Percentiles rank a stretch among this genome's conserved stretches.
Conservation (phyloP, 768 basidiomycete species). For the Boletus reticuloceps region DNA sequence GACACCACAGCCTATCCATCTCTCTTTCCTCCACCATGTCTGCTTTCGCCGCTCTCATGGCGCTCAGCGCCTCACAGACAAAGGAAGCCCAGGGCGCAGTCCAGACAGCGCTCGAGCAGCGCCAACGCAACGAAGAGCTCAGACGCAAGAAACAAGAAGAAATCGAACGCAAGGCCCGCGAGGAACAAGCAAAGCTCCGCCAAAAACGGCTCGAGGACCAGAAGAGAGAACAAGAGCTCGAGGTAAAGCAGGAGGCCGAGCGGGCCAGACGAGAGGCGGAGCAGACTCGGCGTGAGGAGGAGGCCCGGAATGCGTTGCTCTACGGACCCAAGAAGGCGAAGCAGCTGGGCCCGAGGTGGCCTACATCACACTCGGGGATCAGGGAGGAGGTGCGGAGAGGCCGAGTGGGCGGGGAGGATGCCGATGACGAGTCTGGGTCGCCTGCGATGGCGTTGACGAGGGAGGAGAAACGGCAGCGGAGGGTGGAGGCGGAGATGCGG, state of each 20-base stretch:
- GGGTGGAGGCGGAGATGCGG: constrained; percentile 52
- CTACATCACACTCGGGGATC: constrained; percentile 35
- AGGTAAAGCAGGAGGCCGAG: constrained; percentile 45
- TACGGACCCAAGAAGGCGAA: constrained; percentile 67
- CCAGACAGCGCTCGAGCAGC: constrained; percentile 53
- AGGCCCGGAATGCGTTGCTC: constrained; percentile 54
- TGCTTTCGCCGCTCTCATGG: constrained; percentile 61
- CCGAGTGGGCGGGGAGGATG: constrained; percentile 36
- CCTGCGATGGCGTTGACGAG: constrained; percentile 53
- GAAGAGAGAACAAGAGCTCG: constrained; percentile 55
- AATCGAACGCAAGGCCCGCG: constrained; percentile 57
- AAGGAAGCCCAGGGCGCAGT: constrained; percentile 55
- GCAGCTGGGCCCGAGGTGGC: constrained; percentile 38
- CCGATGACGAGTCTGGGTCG: constrained; percentile 39
- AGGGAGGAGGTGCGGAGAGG: constrained; percentile 37
- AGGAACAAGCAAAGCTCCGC: constrained; percentile 55
- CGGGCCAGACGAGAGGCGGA: constrained; percentile 45
- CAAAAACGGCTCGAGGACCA: constrained; percentile 66
- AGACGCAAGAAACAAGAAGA: constrained; percentile 62
- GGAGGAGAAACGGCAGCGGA: constrained; percentile 73
- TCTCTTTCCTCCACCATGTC: constrained; percentile 16
- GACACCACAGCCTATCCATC: constrained; percentile 2
- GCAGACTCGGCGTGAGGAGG: constrained; percentile 57
- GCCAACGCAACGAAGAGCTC: constrained; percentile 55
- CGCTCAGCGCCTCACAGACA: constrained; percentile 65